Evolutionary conservation across 139 green algal species (phyloP).

Genomic region (Picochlorum sp.): DNA sequence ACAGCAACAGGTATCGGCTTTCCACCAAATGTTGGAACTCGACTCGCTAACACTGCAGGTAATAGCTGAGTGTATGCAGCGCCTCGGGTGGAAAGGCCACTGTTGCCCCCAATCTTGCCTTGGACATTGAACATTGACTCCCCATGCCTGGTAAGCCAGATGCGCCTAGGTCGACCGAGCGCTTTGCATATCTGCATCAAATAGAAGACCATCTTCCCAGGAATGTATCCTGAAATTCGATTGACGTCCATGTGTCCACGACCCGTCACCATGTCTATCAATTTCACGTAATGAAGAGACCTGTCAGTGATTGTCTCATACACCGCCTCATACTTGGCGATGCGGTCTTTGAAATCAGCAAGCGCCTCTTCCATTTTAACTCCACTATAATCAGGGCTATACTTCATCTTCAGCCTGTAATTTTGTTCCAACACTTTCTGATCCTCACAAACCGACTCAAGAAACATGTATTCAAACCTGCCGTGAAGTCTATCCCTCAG

Average conservation of each 20-base stretch:
- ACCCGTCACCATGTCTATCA: conserved; percentile 88
- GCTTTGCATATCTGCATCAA: conserved; percentile 72
- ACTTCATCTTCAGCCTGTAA: conserved; percentile 81
- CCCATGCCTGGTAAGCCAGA: conserved; percentile 81
- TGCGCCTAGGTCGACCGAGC: conserved; percentile 56
- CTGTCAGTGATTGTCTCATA: conserved; percentile 88
- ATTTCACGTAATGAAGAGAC: conserved; percentile 91
- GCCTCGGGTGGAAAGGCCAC: conserved; percentile 49
- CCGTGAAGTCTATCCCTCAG: conserved; percentile 68
- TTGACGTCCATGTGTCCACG: conserved; percentile 88
- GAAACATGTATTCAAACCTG: conserved; percentile 80
- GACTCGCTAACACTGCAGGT: conserved; percentile 53
- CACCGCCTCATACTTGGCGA: conserved; percentile 79
- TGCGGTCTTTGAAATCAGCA: conserved; percentile 74
- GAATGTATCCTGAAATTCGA: conserved; percentile 92
- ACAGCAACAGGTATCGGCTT: conserved; percentile 60
- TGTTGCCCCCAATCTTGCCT: conserved; percentile 75
- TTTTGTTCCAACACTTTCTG: conserved; percentile 72
- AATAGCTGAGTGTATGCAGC: conserved; percentile 66
- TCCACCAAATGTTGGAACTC: conserved; percentile 44
- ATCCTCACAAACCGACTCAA: conserved; percentile 93
- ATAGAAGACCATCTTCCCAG: conserved; percentile 92
- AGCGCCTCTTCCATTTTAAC: conserved; percentile 48
- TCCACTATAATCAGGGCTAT: conserved; percentile 79
- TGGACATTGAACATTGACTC: conserved; percentile 74